Evolutionary conservation across 768 basidiomycete genomes (phyloP), one percentile per base, ranked within the genome.

Genomic region (Leccinellum luteum): DNA sequence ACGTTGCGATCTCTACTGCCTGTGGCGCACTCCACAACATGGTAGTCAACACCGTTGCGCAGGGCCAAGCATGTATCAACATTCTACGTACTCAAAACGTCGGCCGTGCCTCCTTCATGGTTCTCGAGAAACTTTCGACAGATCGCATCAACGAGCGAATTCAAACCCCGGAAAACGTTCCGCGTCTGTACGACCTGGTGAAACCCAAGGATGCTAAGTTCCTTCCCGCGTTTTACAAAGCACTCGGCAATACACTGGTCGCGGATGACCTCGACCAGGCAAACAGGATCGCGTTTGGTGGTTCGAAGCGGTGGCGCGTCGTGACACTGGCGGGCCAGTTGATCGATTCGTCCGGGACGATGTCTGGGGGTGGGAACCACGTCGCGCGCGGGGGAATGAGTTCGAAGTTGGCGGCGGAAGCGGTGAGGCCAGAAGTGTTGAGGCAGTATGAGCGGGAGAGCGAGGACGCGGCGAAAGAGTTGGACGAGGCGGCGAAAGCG

Each of bases 21-120:
- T 30, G 28, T 30, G 28, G 95, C 7, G 76, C 83, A 8, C 83
- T 99, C 27, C 85, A 94, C 73, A 85, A 95, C 68, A 85, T 98
- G 77, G 89, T 98, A 28, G 92, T 96, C 57, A 93, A 99, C 69
- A 87, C 81, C 1, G 94, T 98, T 52, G 81, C 89, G 19, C 90
- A 94, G 72, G 97, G 91, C 25, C 94, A 98, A 69, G 79, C 81
- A 0, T 97, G 95, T 64, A 94, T 99, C 64, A 92, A 96, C 57
- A 88, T 94, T 66, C 81, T 99, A 6, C 90, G 95, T 12, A 80
- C 84, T 35, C 90, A 94, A 68, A 94, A 92, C 69, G 81, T 95
- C 55, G 96, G 95, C 12, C 89, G 95, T 48, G 96, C 96, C 0
- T 90, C 89, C 1, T 92, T 98, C 78, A 87, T 94, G 78, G 87